Base-by-base conservation (phyloP, 106 monocot species). In the Dendrobium nobile region DNA sequence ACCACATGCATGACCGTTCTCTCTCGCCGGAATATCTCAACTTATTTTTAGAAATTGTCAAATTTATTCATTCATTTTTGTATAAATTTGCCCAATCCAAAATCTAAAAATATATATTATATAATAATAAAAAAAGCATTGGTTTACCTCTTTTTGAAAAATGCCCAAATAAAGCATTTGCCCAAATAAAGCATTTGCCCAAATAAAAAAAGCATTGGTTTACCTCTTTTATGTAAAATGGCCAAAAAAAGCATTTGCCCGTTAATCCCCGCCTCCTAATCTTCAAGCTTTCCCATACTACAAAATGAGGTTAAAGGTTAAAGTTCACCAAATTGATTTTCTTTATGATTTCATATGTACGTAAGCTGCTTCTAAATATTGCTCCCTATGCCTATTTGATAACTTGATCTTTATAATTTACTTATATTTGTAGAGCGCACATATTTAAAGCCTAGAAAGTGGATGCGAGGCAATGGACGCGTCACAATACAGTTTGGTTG, bases 401-500 rank as follows among this genome's bases (percentile, higher is more conserved):
- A 9, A 24, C 18, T 45, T 59, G 72, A 16, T 19, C 37, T 9
- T 54, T 80, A 59, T 31, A 42, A 40, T 11, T 54, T 73, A 27
- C 6, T 70, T 47, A 48, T 79, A 58, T 45, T 76, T 85, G 26
- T 86, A 97, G 96, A 90, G 47, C 84, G 85, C 9, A 95, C 95
- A 16, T 99, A 99, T 82, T 91, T 92, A 43, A 91, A 90, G 81
- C 92, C 95, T 17, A 59, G 61, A 18, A 98, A 92, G 70, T 94
- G 94, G 94, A 92, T 92, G 97, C 85, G 82, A 24, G 98, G 92
- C 20, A 99, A 99, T 84, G 95, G 94, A 4, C 89, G 94, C 2
- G 84, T 91, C 41, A 99, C 98, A 4, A 88, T 99, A 43, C 98
- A 99, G 44, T 99, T 99, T 68, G 98, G 98, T 44, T 99, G 98